Evolutionary conservation across 345 rosid species (phyloP).

Genomic region (Acer campestre): DNA sequence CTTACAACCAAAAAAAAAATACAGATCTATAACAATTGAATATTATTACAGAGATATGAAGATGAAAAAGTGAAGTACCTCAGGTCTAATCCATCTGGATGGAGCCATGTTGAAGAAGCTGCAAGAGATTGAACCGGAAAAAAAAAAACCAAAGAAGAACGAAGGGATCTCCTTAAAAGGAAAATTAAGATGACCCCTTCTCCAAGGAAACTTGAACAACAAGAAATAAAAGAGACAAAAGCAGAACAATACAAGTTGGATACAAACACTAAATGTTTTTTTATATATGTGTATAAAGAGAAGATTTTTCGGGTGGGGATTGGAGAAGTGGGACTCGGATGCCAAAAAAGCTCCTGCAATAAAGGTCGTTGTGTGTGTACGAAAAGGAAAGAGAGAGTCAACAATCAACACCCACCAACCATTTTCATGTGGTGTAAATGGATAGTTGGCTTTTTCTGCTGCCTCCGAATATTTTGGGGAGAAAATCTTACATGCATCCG

Average conservation of each 20-base stretch:
- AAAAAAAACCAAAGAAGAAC: not conserved
- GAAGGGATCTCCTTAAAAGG: not conserved
- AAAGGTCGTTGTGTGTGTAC: not conserved
- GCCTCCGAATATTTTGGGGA: not conserved
- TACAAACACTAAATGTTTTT: not conserved
- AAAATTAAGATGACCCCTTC: slow-evolving; percentile 2
- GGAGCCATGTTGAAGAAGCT: slow-evolving; percentile 8
- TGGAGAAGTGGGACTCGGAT: too few relatives aligned
- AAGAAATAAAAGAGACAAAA: not conserved
- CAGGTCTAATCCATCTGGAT: slow-evolving; percentile 35
- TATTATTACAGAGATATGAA: too few relatives aligned
- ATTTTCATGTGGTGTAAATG: not conserved
- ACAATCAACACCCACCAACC: slow-evolving; percentile 4
- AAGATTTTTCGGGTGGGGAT: too few relatives aligned
- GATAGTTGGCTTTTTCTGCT: not conserved
- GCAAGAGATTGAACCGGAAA: not conserved
- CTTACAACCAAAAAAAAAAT: too few relatives aligned
- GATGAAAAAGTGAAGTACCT: slow-evolving; percentile 16
- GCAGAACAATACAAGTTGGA: not conserved
- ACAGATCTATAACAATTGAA: too few relatives aligned
- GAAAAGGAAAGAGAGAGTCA: not conserved
- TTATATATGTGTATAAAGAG: not conserved
- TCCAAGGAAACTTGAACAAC: slow-evolving; percentile 11
- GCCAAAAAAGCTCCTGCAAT: not conserved
- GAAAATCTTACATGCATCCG: too few relatives aligned